phyloP scores from a whole-genome alignment of 192 early-diverging fungal genomes.

The Helicostylum pulchrum region DNA sequence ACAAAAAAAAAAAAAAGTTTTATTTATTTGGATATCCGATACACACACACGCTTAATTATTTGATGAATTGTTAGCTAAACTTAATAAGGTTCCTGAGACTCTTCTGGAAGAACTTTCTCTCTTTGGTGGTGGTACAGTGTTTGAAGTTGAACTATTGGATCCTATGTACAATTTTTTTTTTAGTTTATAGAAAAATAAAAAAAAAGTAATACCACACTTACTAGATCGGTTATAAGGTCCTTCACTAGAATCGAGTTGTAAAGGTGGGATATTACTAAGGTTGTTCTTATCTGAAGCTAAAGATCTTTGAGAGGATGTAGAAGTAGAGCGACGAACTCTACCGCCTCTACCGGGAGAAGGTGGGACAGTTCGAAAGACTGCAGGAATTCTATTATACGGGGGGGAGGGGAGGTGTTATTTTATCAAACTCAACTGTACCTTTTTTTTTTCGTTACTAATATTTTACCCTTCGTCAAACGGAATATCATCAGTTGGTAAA shows the following conservation, averaged over 20 bases:
- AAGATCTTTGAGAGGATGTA: slow-evolving; percentile 26
- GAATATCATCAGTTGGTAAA: slow-evolving; percentile 27
- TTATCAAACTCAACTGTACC: neutral
- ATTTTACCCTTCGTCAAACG: slow-evolving; percentile 31
- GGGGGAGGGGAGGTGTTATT: too few relatives aligned
- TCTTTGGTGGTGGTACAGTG: slow-evolving; percentile 1
- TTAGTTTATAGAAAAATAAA: too few relatives aligned
- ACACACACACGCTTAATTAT: too few relatives aligned
- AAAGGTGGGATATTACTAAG: slow-evolving; percentile 24
- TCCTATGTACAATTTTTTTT: too few relatives aligned
- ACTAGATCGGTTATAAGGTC: neutral
- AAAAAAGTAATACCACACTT: neutral
- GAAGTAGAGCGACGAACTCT: slow-evolving; percentile 29
- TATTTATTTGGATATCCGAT: too few relatives aligned
- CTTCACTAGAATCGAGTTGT: slow-evolving; percentile 19
- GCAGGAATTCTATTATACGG: slow-evolving; percentile 21
- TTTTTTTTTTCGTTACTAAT: neutral
- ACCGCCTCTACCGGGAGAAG: slow-evolving; percentile 26
- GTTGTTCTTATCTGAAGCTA: slow-evolving; percentile 23
- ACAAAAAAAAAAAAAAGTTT: too few relatives aligned
- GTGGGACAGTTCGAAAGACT: slow-evolving; percentile 28
- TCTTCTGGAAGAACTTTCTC: slow-evolving; percentile 18
- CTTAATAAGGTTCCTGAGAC: slow-evolving; percentile 25
- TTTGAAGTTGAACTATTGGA: neutral
- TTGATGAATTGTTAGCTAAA: neutral